phyloP scores from a whole-genome alignment of 345 rosid species.

The Anacardium occidentale region DNA sequence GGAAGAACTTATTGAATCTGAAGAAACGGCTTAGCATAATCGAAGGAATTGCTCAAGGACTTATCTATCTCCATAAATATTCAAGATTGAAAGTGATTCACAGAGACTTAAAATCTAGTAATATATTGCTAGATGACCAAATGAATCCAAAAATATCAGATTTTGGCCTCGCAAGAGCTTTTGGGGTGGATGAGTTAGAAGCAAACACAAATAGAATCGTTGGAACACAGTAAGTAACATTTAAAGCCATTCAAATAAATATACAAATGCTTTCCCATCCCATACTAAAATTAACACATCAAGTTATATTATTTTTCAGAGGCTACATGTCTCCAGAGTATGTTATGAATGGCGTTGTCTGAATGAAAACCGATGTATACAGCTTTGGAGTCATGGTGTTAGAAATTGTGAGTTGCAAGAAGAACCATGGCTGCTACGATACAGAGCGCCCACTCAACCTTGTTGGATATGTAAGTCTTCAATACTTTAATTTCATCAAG shows the following conservation, averaged over 20 bases:
- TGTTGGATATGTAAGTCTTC: slow-evolving; percentile 16
- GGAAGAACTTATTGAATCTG: background rate
- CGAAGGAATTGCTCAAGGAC: too few relatives aligned
- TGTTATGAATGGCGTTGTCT: slow-evolving; percentile 6
- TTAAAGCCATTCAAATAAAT: too few relatives aligned
- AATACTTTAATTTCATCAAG: background rate
- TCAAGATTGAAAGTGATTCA: too few relatives aligned
- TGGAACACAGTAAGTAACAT: too few relatives aligned
- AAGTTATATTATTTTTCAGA: background rate
- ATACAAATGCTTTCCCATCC: background rate
- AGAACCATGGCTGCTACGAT: slow-evolving; percentile 10
- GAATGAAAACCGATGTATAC: background rate
- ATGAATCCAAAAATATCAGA: too few relatives aligned
- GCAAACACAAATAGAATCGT: too few relatives aligned
- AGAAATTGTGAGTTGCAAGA: slow-evolving; percentile 18
- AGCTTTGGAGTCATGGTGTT: slow-evolving; percentile 22
- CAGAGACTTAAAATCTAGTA: too few relatives aligned
- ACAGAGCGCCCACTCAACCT: slow-evolving; percentile 16
- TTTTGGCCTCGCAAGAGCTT: too few relatives aligned
- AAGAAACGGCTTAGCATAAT: background rate
- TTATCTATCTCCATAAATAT: too few relatives aligned
- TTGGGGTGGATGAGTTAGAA: too few relatives aligned
- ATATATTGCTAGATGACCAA: too few relatives aligned
- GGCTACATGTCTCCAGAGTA: slow-evolving; percentile 21
- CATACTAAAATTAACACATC: background rate